Evolutionary conservation across 441 rosid genomes (phyloP).

Genomic region (Eruca vesicaria): DNA sequence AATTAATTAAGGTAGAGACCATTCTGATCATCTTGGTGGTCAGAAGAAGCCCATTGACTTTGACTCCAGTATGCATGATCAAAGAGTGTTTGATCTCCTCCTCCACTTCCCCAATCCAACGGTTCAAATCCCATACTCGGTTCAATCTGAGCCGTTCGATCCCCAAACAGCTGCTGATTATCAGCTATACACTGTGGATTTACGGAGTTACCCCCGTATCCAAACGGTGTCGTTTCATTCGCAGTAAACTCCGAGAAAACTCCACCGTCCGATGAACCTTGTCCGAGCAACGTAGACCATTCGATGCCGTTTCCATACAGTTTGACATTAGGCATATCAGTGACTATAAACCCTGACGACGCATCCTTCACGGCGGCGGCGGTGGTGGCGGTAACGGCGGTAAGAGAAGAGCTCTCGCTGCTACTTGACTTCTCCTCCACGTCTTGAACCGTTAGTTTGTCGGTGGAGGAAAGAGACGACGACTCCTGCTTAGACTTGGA

Average conservation of each 20-base stretch:
- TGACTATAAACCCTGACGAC: too few species aligned
- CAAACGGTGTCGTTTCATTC: conserved; percentile 48
- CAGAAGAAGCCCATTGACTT: conserved; percentile 58
- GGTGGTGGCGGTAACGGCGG: conserved; percentile 38
- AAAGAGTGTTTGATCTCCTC: conserved; percentile 56
- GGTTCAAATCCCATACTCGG: conserved; percentile 50
- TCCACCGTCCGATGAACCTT: conserved; percentile 52
- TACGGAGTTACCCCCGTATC: conserved; percentile 34
- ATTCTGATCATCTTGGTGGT: conserved; percentile 57
- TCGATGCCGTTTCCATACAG: conserved; percentile 44
- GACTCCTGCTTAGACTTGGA: conserved; percentile 53
- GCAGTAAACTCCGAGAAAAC: conserved; percentile 53
- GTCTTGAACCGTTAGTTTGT: not conserved
- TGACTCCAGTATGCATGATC: conserved; percentile 82
- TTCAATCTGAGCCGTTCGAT: conserved; percentile 49
- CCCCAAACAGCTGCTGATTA: conserved; percentile 35
- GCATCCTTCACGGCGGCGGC: conserved; percentile 18
- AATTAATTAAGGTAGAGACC: conserved; percentile 61
- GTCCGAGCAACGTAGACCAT: conserved; percentile 48
- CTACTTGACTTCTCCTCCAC: conserved; percentile 43
- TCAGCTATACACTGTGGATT: conserved; percentile 33
- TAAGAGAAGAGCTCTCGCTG: conserved; percentile 82
- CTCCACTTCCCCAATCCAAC: conserved; percentile 70
- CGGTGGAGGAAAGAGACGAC: conserved; percentile 21
- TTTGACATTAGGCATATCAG: conserved; percentile 36